phyloP scores from a whole-genome alignment of 1,284 basidiomycete genomes.

The Ceratorhiza oryzae-sativae region DNA sequence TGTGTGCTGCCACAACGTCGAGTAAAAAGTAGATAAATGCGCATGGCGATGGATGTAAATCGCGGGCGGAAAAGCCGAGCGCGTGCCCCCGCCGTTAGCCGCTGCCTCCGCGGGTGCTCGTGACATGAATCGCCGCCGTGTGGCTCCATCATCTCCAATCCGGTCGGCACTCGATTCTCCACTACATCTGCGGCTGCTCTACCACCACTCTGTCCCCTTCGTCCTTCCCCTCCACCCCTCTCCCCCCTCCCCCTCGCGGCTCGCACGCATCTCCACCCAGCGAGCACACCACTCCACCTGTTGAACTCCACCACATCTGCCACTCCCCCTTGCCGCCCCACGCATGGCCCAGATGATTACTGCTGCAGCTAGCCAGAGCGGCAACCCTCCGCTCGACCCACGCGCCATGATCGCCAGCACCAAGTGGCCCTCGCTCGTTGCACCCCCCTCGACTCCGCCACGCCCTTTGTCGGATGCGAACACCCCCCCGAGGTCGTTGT shows the following conservation, averaged over 20 bases:
- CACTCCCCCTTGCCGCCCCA: not conserved
- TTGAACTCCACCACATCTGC: not conserved
- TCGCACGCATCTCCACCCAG: not conserved
- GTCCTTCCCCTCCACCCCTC: not conserved
- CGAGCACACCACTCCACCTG: not conserved
- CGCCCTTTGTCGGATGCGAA: not conserved
- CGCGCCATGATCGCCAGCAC: not conserved
- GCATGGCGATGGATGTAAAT: not conserved
- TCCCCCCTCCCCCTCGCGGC: not conserved
- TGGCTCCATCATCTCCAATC: conserved; percentile 17
- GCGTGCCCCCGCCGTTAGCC: conserved; percentile 8
- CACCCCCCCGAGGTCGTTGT: not conserved
- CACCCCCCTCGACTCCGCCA: not conserved
- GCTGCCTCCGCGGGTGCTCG: conserved; percentile 21
- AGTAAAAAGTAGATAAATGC: conserved; percentile 28
- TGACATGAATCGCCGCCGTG: conserved; percentile 9
- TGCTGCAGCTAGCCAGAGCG: not conserved
- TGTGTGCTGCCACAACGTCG: not conserved
- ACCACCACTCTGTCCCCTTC: not conserved
- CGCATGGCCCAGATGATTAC: not conserved
- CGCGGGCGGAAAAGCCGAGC: not conserved
- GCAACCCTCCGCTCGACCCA: conserved; percentile 1
- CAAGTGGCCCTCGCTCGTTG: not conserved
- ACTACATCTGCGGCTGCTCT: not conserved
- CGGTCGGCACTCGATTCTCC: conserved; percentile 2